Evolutionary conservation across 2,329 filamentous ascomycete species (phyloP).

Genomic region (Hypoxylon sp.): DNA sequence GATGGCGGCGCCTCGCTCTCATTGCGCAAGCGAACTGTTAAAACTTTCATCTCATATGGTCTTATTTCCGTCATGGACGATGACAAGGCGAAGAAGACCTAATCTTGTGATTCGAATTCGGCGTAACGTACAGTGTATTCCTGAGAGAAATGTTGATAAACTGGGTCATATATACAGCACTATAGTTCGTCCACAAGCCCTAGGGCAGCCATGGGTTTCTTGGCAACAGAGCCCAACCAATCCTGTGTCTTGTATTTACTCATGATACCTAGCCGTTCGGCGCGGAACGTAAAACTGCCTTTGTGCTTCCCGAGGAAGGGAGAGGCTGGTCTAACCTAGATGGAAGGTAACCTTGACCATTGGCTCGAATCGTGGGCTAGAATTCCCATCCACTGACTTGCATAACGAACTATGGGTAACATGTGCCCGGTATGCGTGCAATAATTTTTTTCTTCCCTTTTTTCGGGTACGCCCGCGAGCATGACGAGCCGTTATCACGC

Average conservation of each 20-base stretch:
- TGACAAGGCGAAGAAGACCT: not conserved
- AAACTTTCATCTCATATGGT: too few relatives aligned
- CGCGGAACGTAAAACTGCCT: conserved; percentile 21
- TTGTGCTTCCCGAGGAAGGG: conserved; percentile 14
- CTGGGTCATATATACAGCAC: conserved; percentile 4
- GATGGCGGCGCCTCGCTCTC: conserved; percentile 3
- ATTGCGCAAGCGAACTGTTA: too few relatives aligned
- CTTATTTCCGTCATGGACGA: not conserved
- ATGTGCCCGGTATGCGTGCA: not conserved
- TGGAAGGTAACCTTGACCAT: conserved; percentile 26
- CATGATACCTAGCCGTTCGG: conserved; percentile 18
- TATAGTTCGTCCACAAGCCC: not conserved
- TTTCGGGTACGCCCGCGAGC: not conserved
- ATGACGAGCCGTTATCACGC: conserved; percentile 7
- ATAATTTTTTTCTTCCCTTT: too few relatives aligned
- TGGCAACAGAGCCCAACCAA: conserved; percentile 25
- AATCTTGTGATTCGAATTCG: not conserved
- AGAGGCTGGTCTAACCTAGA: conserved; percentile 23
- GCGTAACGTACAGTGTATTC: not conserved
- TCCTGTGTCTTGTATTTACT: conserved; percentile 19
- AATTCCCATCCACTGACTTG: conserved; percentile 16
- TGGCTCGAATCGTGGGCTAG: conserved; percentile 13
- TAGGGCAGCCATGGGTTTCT: conserved; percentile 23
- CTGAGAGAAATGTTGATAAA: not conserved
- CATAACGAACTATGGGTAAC: conserved; percentile 2